These are phyloP conservation scores for Bruguiera gymnorhiza DNA, from an alignment of 345 rosid genomes.

Conservation along the genomic window DNA sequence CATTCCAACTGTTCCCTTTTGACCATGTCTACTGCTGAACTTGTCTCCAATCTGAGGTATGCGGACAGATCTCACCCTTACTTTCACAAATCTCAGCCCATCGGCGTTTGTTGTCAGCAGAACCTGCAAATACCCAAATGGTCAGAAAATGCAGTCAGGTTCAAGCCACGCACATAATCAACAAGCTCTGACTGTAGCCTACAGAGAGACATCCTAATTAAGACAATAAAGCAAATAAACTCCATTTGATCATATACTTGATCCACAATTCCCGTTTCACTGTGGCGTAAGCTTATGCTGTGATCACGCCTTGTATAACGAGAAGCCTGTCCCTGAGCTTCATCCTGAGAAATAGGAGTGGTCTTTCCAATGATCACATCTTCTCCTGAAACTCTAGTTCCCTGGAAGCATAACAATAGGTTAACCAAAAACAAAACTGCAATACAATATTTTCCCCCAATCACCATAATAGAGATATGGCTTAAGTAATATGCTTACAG, in stretches of 20 bases:
- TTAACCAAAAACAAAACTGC: slow-evolving; percentile 1
- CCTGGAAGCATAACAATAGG: slow-evolving; percentile 36
- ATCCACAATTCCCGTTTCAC: slow-evolving; percentile 97
- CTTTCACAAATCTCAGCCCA: slow-evolving; percentile 97
- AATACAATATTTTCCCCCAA: not conserved
- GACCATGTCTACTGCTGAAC: slow-evolving; percentile 97
- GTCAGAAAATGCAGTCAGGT: not conserved
- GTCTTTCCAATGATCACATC: slow-evolving; percentile 98
- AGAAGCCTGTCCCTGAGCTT: slow-evolving; percentile 78
- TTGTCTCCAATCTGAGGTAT: slow-evolving; percentile 98
- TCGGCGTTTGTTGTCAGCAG: slow-evolving; percentile 95
- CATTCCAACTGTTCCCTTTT: slow-evolving; percentile 99
- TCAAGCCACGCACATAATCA: not conserved
- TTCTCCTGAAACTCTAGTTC: slow-evolving; percentile 95
- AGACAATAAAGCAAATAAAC: not conserved
- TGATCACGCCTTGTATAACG: slow-evolving; percentile 89
- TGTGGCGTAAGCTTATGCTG: slow-evolving; percentile 93
- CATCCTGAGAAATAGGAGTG: slow-evolving; percentile 85
- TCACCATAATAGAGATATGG: not conserved
- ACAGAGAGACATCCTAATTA: not conserved
- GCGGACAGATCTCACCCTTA: slow-evolving; percentile 91
- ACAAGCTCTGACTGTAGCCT: not conserved
- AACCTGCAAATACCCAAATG: slow-evolving; percentile 43
- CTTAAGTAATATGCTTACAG: slow-evolving; percentile 48
- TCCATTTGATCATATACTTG: slow-evolving; percentile 52